phyloP scores from a whole-genome alignment of 805 yeast genomes.

The Candida cerambycidarum region DNA sequence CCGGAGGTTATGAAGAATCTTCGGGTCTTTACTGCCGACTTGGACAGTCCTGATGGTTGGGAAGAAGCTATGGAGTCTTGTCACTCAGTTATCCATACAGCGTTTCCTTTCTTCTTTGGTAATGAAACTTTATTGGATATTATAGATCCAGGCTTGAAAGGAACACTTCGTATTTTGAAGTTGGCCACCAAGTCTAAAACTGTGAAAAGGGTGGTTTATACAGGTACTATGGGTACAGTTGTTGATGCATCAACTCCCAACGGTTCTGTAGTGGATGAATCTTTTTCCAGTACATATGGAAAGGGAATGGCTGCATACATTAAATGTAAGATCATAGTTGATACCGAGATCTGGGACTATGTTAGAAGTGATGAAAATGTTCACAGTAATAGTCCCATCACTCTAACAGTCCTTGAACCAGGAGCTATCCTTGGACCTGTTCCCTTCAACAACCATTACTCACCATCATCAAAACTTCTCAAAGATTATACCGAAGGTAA shows the following conservation, averaged over 20 bases:
- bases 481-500: background rate
- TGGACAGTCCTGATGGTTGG: conserved; percentile 13
- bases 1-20: background rate
- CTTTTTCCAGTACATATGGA: background rate
- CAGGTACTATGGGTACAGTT: conserved; percentile 3
- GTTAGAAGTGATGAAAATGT: conserved; percentile 10
- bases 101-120: conserved; percentile 9
- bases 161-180: conserved; percentile 4
- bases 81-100: conserved; percentile 11
- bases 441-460: conserved; percentile 5
- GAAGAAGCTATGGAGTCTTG: conserved; percentile 13
- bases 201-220: conserved; percentile 6
- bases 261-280: conserved; percentile 6
- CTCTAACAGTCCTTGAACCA: conserved; percentile 9
- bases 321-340: conserved; percentile 10
- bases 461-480: background rate
- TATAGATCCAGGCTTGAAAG: conserved; percentile 3
- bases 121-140: background rate
- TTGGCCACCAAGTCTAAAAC: conserved; percentile 7
- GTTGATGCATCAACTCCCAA: background rate
- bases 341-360: conserved; percentile 11
- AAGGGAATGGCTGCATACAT: conserved; percentile 8
- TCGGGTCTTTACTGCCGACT: conserved; percentile 12
- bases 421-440: conserved; percentile 10
- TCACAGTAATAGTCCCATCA: conserved; percentile 1